phyloP scores from a whole-genome alignment of 352 stramenopile genomes.

The Globisporangium perplexum region DNA sequence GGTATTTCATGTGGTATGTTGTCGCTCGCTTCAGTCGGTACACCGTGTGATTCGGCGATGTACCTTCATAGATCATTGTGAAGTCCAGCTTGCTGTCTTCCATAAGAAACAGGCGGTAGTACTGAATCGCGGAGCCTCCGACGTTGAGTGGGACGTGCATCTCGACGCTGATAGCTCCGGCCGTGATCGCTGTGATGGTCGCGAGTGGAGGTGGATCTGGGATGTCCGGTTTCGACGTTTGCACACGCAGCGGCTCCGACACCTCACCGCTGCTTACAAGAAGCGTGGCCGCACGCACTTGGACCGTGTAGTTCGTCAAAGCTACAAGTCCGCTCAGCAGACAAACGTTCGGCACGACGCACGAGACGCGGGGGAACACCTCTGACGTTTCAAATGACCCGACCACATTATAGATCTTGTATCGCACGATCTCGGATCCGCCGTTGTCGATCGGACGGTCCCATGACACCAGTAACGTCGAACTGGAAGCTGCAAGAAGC shows the following conservation, averaged over 20 bases:
- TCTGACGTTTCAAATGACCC: slow-evolving; percentile 3
- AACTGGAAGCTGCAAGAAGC: slow-evolving; percentile 28
- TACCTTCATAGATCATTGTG: slow-evolving; percentile 21
- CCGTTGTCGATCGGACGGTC: slow-evolving; percentile 37
- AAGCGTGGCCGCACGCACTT: slow-evolving; percentile 25
- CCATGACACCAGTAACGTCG: slow-evolving; percentile 40
- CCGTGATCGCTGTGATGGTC: slow-evolving; percentile 25
- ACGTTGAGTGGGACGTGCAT: slow-evolving; percentile 49
- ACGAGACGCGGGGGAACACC: slow-evolving; percentile 22
- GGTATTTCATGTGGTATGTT: slow-evolving; percentile 41
- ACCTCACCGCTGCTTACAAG: slow-evolving; percentile 24
- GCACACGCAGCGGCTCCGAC: slow-evolving; percentile 16
- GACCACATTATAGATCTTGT: slow-evolving; percentile 37
- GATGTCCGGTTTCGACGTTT: slow-evolving; percentile 31
- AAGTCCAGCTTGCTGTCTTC: slow-evolving; percentile 19
- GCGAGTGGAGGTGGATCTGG: slow-evolving; percentile 31
- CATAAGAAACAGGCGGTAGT: slow-evolving; percentile 34
- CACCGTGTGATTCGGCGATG: slow-evolving; percentile 14
- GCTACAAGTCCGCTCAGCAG: slow-evolving; percentile 31
- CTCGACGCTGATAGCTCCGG: slow-evolving; percentile 42
- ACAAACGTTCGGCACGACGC: slow-evolving; percentile 26
- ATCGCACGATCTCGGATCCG: slow-evolving; percentile 34
- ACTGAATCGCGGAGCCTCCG: slow-evolving; percentile 33
- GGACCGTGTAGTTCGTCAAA: slow-evolving; percentile 34
- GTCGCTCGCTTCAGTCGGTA: slow-evolving; percentile 29